Evolutionary conservation across 2,329 filamentous ascomycete species (phyloP), one percentile per base, ranked within the genome.

Genomic region (Pseudogymnoascus sp.): DNA sequence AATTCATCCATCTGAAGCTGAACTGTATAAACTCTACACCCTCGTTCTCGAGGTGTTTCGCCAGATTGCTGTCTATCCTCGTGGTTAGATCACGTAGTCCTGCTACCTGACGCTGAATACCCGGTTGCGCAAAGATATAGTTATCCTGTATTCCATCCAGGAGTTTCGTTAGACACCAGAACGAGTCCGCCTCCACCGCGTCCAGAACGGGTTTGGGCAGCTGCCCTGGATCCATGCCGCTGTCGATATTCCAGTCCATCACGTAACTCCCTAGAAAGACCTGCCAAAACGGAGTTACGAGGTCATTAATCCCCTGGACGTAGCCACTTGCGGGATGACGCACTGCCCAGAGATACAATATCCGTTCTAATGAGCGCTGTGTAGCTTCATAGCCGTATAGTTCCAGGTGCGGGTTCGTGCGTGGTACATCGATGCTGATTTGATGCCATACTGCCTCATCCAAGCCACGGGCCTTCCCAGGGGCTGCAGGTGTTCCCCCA

Each of bases 1-100:
- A 99, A 71, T 99, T 99, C 94, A 99, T 99, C 94, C 94, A 99
- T 62, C 94, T 84, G 73, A 99, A 99, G 75, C 92, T 97, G 76
- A 99, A 99, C 72, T 99, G 94, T 70, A 99, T 99, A 71, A 99
- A 99, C 72, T 99, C 94, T 29, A 99, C 91, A 33, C 92, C 88
- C 74, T 97, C 92, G 24, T 83, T 83, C 72, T 97, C 91, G 40
- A 99, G 80, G 72, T 99, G 94, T 68, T 89, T 94, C 2, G 92
- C 90, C 57, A 99, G 78, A 3, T 81, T 82, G 29, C 84, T 84
- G 72, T 97, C 93, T 66, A 99, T 99, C 62, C 94, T 83, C 60
- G 89, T 88, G 1, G 93, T 97, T 36, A 99, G 81, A 73, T 99
- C 93, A 64, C 92, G 85, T 64, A 99, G 78, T 37, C 91, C 90